Evolutionary conservation across 1,284 basidiomycete genomes (phyloP), one percentile per base, ranked within the genome.

Genomic region (Puccinia horiana): DNA sequence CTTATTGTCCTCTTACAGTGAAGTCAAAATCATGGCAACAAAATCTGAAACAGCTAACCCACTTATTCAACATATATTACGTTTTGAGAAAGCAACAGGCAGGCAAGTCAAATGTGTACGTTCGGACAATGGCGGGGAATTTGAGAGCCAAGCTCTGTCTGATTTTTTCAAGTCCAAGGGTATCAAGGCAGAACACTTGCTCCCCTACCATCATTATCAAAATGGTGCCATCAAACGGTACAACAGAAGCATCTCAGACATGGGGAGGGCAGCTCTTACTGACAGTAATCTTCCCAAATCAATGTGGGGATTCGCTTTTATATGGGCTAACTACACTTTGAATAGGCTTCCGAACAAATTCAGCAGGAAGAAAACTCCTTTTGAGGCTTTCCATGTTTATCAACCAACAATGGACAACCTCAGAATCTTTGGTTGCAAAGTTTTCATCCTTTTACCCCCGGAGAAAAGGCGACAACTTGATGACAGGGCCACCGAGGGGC

Each of bases 51-150:
- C 54, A 3, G 14, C 49, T 35, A 14, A 32, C 9, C 26, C 35
- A 9, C 37, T 76, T 1, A 56, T n/a, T n/a, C n/a, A n/a, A n/a
- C n/a, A n/a, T n/a, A n/a, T n/a, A n/a, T n/a, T n/a, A n/a, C 20
- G 18, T 47, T 32, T 77, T 37, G 75, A 77, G 58, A 61, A 8
- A 14, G 54, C 8, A 18, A 65, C 75, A 54, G 26, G 26, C 14
- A 42, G n/a, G 26, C 6, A 77, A 37, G 58, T 77, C 29, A 77
- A 65, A 29, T 35, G n/a, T 14, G 29, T 77, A 2, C 35, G 32
- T 44, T 42, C 61, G 0, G 44, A 78, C 37, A 67, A 67, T 23
- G 76, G 76, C 0, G 76, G 76, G 2, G 29, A 77, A 77, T 77
- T 63, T 35, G 26, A 37, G 18, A 5, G 1, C 29, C 63, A 77